Evolutionary conservation across 148 eudicot genomes (phyloP).

Genomic region (Amaranthus palmeri): DNA sequence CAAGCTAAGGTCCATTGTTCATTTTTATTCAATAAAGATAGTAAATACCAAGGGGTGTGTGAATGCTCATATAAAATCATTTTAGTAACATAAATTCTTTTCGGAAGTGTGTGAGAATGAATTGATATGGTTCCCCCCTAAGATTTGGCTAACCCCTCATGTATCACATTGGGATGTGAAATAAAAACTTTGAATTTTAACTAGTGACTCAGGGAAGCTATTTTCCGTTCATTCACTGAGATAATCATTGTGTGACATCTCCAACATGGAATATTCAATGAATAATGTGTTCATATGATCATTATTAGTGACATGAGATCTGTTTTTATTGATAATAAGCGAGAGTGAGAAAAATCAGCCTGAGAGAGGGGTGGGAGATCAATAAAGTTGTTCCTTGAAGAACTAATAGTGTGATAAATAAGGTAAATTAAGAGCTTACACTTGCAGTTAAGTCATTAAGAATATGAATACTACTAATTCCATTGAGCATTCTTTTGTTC

Average conservation of each 20-base stretch:
- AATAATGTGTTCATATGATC: no score
- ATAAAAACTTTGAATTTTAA: no score
- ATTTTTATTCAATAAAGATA: no score
- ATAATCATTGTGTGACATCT: not conserved
- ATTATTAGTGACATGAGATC: not conserved
- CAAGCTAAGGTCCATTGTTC: no score
- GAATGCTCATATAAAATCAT: no score
- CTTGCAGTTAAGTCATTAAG: not conserved
- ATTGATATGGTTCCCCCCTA: no score
- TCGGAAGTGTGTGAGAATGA: no score
- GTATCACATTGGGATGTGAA: no score
- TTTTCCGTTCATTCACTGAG: not conserved
- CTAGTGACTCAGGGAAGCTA: no score
- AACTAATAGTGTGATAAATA: not conserved
- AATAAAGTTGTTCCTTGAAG: not conserved
- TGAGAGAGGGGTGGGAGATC: constrained; percentile 4
- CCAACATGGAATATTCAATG: not conserved
- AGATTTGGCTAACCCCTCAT: no score
- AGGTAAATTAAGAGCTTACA: not conserved
- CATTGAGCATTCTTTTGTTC: not conserved
- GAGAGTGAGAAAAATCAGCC: not conserved
- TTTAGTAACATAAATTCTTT: no score
- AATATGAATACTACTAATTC: not conserved
- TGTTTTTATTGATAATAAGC: not conserved
- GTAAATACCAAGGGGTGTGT: no score